Evolutionary conservation across 2,329 filamentous ascomycete genomes (phyloP).

Genomic region (Fusarium goolgardi): DNA sequence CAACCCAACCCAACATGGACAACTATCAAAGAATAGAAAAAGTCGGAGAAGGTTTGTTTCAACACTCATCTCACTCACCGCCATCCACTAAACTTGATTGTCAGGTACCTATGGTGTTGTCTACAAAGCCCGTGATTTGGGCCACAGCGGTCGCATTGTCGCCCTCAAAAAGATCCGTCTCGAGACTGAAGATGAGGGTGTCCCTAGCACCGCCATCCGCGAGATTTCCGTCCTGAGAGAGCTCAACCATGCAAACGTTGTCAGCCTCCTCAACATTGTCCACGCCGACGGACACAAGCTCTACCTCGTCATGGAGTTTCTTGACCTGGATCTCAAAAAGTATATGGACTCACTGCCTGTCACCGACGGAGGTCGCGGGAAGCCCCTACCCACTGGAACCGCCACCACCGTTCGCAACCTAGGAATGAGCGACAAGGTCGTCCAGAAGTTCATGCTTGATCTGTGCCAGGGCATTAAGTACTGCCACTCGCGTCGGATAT

Average conservation of each 20-base stretch:
- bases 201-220: slow-evolving; percentile 91
- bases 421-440: slow-evolving; percentile 80
- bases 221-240: slow-evolving; percentile 95
- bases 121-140: slow-evolving; percentile 91
- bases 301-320: slow-evolving; percentile 92
- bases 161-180: slow-evolving; percentile 96
- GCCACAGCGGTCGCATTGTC: slow-evolving; percentile 84
- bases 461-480: slow-evolving; percentile 86
- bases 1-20: slow-evolving; percentile 70
- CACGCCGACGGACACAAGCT: slow-evolving; percentile 96
- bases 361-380: slow-evolving; percentile 84
- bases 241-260: slow-evolving; percentile 91
- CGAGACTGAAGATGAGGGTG: slow-evolving; percentile 93
- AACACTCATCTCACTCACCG: not conserved
- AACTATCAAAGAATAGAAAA: slow-evolving; percentile 98
- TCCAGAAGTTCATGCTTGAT: slow-evolving; percentile 94
- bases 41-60: slow-evolving; percentile 82
- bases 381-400: slow-evolving; percentile 83
- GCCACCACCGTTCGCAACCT: slow-evolving; percentile 64
- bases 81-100: not conserved
- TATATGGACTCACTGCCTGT: slow-evolving; percentile 94
- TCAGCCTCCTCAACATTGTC: slow-evolving; percentile 89
- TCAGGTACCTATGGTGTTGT: slow-evolving; percentile 93
- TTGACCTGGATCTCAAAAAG: slow-evolving; percentile 93
- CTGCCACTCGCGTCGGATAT: slow-evolving; percentile 87